phyloP scores from a whole-genome alignment of 192 early-diverging fungal species.

The Entomortierella parvispora region DNA sequence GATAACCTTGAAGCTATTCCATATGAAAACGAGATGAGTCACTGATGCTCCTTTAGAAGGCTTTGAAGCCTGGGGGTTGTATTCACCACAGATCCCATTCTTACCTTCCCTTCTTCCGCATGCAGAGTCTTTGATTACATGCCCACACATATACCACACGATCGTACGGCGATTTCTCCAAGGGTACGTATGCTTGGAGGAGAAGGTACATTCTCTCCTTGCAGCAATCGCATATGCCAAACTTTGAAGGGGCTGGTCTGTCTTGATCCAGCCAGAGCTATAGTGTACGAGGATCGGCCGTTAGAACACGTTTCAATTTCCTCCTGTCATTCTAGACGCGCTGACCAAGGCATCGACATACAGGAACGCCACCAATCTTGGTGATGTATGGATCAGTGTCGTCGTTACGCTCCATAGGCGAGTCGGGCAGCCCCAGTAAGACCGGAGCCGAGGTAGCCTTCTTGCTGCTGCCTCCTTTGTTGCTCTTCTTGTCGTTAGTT shows the following conservation, averaged over 20 bases:
- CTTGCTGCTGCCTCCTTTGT: slow-evolving; percentile 17
- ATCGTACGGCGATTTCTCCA: slow-evolving; percentile 74
- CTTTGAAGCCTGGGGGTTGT: too few species aligned
- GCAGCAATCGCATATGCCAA: slow-evolving; percentile 67
- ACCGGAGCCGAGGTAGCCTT: slow-evolving; percentile 32
- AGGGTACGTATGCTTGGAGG: slow-evolving; percentile 79
- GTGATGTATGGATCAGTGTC: slow-evolving; percentile 68
- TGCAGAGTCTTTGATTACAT: slow-evolving; percentile 81
- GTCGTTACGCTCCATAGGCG: slow-evolving; percentile 47
- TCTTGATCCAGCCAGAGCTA: slow-evolving; percentile 58
- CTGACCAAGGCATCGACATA: slow-evolving; percentile 27
- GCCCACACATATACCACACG: slow-evolving; percentile 84
- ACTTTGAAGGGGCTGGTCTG: slow-evolving; percentile 30
- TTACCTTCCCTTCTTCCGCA: slow-evolving; percentile 75
- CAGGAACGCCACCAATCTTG: slow-evolving; percentile 75
- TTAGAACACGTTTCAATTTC: background rate
- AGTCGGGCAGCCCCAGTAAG: slow-evolving; percentile 62
- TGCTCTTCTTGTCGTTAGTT: slow-evolving; percentile 9
- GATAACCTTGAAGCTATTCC: slow-evolving; percentile 62
- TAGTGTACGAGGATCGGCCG: background rate
- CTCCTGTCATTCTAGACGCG: background rate
- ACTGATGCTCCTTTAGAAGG: too few species aligned
- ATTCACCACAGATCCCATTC: too few species aligned
- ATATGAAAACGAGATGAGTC: background rate
- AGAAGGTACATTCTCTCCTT: slow-evolving; percentile 69